Evolutionary conservation across 1,139 yeast species (phyloP), one percentile per base, ranked within the genome.

Genomic region (Waltiozyma sp.): DNA sequence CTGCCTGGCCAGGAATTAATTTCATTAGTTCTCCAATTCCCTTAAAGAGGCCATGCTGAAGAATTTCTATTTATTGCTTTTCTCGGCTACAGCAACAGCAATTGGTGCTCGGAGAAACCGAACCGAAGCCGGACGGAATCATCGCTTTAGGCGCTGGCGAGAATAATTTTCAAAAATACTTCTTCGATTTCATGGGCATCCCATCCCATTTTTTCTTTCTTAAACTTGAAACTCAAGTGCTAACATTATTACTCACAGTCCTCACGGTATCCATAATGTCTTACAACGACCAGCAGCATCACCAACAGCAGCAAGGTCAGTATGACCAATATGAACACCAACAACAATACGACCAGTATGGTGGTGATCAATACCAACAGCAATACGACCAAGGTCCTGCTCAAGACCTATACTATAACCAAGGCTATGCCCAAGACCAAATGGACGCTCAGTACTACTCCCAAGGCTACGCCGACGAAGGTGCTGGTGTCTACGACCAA

Each of bases 241-340:
- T 21, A 21, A 21, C 23, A 21, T 21, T 28, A 19, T 15, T 21
- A 10, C 11, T 13, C 8, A 11, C 24, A 14, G 15, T 21, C 16
- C 13, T 14, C 28, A 41, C n/a, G 11, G 34, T 15, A 15, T 13
- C 19, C 36, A 33, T 18, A 10, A 48, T 52, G 55, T 51, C 53
- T 15, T 44, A 45, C 40, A 47, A 49, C 48, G 47, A 48, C n/a
- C 34, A 33, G 16, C 37, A 52, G 39, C 48, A 55, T 39, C 59
- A 60, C 36, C 62, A 58, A 48, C 56, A 61, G 43, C 55, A 60
- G 41, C 60, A 60, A 37, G 56, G 45, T 34, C 46, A 46, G n/a
- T 49, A 43, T 28, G 46, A 52, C 41, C 46, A 48, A 40, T 45
- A 44, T 37, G 54, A 50, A 45, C 58, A 57, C 46, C 49, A 51